These are phyloP conservation scores for Termitomyces sp. DNA, from an alignment of 768 basidiomycete genomes.

Conservation along the genomic window DNA sequence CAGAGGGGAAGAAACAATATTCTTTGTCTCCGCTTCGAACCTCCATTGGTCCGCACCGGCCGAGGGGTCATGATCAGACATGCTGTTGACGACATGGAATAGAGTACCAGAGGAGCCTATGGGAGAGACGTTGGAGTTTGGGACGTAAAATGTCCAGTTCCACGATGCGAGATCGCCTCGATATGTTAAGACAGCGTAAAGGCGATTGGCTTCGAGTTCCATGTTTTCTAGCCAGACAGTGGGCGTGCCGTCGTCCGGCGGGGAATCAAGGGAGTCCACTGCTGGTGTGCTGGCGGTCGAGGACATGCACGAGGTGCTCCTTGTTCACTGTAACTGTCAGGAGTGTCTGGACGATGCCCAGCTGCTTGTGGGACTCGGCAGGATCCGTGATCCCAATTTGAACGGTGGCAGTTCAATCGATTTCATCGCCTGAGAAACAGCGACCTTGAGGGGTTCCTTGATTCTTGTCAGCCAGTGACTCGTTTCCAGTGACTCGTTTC, in stretches of 20 bases:
- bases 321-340: constrained; percentile 1
- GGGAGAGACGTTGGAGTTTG: constrained; percentile 30
- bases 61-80: constrained; percentile 14
- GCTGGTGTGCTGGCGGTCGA: background rate
- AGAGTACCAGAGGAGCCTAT: constrained; percentile 38
- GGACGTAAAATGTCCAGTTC: constrained; percentile 46
- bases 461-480: too few relatives aligned
- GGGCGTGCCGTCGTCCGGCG: background rate
- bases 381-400: background rate
- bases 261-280: background rate
- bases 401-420: background rate
- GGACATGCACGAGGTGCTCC: background rate
- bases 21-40: constrained; percentile 30
- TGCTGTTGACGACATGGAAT: constrained; percentile 34
- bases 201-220: constrained; percentile 32
- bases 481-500: too few relatives aligned
- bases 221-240: background rate
- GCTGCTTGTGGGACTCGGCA: background rate
- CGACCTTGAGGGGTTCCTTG: too few relatives aligned
- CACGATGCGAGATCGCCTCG: constrained; percentile 41
- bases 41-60: constrained; percentile 26
- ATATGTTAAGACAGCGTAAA: constrained; percentile 41
- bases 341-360: background rate
- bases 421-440: background rate
- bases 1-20: constrained; percentile 32